phyloP scores from a whole-genome alignment of 805 yeast species.

The Candida morakotiae region DNA sequence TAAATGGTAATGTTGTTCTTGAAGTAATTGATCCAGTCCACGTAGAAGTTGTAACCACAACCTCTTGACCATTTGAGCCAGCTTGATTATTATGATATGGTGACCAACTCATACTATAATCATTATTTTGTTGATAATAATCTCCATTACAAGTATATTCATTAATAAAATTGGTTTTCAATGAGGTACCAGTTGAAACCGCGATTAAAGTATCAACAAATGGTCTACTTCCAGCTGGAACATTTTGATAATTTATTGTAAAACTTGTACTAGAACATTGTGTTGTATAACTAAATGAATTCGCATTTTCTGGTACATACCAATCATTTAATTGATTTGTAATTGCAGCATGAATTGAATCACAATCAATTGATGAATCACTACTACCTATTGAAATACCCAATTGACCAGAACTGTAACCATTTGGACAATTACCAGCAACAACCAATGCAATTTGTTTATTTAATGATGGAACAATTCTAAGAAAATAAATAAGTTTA shows the following conservation, averaged over 20 bases:
- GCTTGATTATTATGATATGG: constrained; percentile 3
- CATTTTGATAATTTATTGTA: constrained; percentile 9
- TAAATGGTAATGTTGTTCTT: constrained; percentile 17
- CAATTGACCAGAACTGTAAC: constrained; percentile 18
- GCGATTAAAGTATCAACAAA: constrained; percentile 10
- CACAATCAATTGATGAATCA: constrained; percentile 12
- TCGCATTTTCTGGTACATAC: constrained; percentile 11
- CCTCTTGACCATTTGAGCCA: constrained; percentile 12
- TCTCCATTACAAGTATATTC: constrained; percentile 10
- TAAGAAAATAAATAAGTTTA: neutral
- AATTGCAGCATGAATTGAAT: constrained; percentile 11
- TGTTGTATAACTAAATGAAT: constrained; percentile 1
- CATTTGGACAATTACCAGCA: constrained; percentile 16
- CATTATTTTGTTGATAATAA: constrained; percentile 10
- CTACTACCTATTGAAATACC: neutral
- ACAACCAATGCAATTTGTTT: constrained; percentile 10
- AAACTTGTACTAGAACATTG: constrained; percentile 10
- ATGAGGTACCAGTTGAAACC: neutral
- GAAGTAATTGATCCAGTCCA: constrained; percentile 16
- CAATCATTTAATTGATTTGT: constrained; percentile 16
- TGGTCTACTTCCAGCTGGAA: constrained; percentile 22
- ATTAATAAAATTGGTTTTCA: constrained; percentile 6
- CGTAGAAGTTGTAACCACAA: constrained; percentile 14
- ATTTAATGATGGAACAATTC: constrained; percentile 10
- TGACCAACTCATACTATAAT: constrained; percentile 12